Conservation (phyloP, 345 rosid genomes). For the Citrus cavaleriei region DNA sequence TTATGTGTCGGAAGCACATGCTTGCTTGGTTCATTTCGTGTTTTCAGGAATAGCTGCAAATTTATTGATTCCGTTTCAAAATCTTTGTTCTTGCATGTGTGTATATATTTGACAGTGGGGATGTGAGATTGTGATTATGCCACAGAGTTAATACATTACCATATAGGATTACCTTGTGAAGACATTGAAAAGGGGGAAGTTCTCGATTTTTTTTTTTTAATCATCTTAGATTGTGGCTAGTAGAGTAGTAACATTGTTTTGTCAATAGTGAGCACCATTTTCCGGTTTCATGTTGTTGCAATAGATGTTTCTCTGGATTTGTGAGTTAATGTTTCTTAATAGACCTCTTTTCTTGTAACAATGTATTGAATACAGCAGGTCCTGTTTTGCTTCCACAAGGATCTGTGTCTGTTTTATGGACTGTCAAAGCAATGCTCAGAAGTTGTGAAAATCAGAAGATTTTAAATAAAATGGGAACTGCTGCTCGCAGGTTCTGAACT, state of each 20-base stretch:
- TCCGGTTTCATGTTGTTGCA: background rate
- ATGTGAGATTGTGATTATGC: background rate
- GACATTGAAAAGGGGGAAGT: background rate
- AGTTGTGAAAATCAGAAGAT: constrained; percentile 20
- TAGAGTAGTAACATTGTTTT: background rate
- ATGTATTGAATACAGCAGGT: constrained; percentile 14
- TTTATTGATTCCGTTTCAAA: background rate
- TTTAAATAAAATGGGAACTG: constrained; percentile 49
- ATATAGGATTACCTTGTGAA: background rate
- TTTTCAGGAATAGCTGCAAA: background rate
- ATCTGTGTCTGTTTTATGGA: constrained; percentile 17
- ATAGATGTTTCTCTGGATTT: background rate
- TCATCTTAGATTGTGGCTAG: background rate
- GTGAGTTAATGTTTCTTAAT: background rate
- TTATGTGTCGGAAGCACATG: constrained; percentile 21
- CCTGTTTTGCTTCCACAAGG: background rate
- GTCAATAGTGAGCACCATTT: background rate
- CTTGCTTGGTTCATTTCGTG: constrained; percentile 3
- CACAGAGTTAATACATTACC: background rate
- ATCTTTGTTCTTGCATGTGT: background rate
- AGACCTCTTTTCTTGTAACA: background rate
- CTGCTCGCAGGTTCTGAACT: constrained; percentile 56
- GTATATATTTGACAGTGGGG: background rate
- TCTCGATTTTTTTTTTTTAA: background rate
- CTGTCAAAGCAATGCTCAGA: constrained; percentile 19